Percentiles rank a stretch among this genome's conserved stretches.
Evolutionary conservation across 495 filamentous ascomycete genomes (phyloP).

Genomic region (Penicillium macrosclerotiorum): DNA sequence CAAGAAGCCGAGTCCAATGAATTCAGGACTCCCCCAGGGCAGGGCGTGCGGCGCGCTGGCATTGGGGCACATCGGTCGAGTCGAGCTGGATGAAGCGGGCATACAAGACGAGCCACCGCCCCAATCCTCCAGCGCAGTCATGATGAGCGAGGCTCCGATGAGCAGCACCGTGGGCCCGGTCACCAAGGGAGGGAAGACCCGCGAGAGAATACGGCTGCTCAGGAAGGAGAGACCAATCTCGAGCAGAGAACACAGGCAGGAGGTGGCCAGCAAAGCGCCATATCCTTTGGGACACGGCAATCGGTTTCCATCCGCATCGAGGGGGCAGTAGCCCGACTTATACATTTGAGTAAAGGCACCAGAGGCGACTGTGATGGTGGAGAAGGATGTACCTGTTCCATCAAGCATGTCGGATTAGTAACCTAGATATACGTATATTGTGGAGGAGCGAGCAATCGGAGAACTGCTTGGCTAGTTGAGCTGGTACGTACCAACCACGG

Average conservation of each 20-base stretch:
- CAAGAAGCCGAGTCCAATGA: constrained; percentile 85
- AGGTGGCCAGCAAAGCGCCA: constrained; percentile 79
- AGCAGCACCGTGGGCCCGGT: constrained; percentile 82
- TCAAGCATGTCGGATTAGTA: no score
- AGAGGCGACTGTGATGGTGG: constrained; percentile 79
- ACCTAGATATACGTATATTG: no score
- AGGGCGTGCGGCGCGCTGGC: constrained; percentile 74
- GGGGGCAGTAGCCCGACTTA: constrained; percentile 70
- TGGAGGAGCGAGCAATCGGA: no score
- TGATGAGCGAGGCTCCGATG: constrained; percentile 72
- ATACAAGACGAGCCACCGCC: constrained; percentile 74
- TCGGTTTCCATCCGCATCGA: constrained; percentile 56
- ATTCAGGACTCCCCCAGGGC: constrained; percentile 84
- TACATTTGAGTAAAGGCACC: constrained; percentile 86
- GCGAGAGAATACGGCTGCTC: constrained; percentile 67
- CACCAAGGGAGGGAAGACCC: constrained; percentile 84
- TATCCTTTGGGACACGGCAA: constrained; percentile 85
- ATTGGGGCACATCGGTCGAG: constrained; percentile 65
- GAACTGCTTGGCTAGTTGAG: not conserved
- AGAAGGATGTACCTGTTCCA: constrained; percentile 63
- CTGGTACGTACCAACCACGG: constrained; percentile 67
- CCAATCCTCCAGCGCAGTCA: constrained; percentile 80
- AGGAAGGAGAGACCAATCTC: constrained; percentile 46
- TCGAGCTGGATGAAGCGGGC: constrained; percentile 42
- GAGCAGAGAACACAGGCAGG: constrained; percentile 47